Evolutionary conservation across 2,329 filamentous ascomycete species (phyloP).

Genomic region (Penicillium sp.): DNA sequence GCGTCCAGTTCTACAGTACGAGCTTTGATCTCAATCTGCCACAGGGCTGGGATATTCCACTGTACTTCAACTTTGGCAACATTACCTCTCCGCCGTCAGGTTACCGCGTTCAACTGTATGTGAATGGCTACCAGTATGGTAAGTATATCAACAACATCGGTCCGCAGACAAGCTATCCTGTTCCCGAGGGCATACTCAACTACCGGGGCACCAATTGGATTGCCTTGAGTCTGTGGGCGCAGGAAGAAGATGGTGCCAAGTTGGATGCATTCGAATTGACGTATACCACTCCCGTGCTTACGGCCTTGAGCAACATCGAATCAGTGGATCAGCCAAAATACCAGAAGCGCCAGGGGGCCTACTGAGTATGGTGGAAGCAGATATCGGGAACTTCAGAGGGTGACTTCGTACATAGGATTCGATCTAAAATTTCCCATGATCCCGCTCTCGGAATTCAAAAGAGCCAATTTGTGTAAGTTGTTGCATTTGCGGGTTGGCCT

Average conservation of each 20-base stretch:
- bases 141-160: slow-evolving; percentile 70
- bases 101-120: slow-evolving; percentile 64
- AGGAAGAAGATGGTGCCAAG: slow-evolving; percentile 57
- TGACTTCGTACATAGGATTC: too few relatives aligned
- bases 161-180: slow-evolving; percentile 68
- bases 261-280: slow-evolving; percentile 54
- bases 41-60: slow-evolving; percentile 54
- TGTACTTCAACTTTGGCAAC: slow-evolving; percentile 52
- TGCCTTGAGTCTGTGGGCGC: slow-evolving; percentile 66
- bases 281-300: slow-evolving; percentile 51
- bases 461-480: too few relatives aligned
- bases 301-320: slow-evolving; percentile 48
- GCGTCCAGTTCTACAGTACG: slow-evolving; percentile 54
- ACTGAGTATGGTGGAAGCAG: slow-evolving; percentile 37
- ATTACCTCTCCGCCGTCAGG: slow-evolving; percentile 50
- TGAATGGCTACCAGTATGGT: slow-evolving; percentile 74
- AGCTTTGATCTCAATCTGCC: slow-evolving; percentile 53
- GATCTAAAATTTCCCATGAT: too few relatives aligned
- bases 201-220: slow-evolving; percentile 69
- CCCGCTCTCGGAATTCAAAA: too few relatives aligned
- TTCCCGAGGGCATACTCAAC: slow-evolving; percentile 70
- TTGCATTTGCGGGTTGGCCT: too few relatives aligned
- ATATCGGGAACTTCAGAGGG: too few relatives aligned
- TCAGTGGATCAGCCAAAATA: slow-evolving; percentile 50
- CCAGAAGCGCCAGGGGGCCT: slow-evolving; percentile 49